phyloP scores from a whole-genome alignment of 768 basidiomycete genomes.

The Boletus rex-veris region DNA sequence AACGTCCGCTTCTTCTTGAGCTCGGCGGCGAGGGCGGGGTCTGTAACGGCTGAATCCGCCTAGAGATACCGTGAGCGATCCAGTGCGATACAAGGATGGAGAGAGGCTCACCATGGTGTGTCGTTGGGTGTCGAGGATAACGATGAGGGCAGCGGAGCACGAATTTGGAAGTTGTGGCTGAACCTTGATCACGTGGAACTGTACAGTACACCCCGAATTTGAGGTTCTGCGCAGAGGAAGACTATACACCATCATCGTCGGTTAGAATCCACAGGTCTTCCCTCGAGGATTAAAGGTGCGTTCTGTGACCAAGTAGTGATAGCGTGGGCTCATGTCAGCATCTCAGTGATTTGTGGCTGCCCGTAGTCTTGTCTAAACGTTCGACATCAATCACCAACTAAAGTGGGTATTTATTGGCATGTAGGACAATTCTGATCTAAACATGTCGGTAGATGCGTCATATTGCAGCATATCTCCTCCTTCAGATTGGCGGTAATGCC shows the following conservation, averaged over 20 bases:
- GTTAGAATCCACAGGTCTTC: constrained; percentile 96
- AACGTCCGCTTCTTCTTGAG: constrained; percentile 99
- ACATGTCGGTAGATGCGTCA: constrained; percentile 67
- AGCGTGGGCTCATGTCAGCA: constrained; percentile 6
- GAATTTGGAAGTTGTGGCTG: constrained; percentile 42
- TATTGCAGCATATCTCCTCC: constrained; percentile 95
- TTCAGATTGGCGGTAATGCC: constrained; percentile 90
- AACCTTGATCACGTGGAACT: constrained; percentile 49
- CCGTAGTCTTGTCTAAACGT: constrained; percentile 41
- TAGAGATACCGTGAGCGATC: constrained; percentile 26
- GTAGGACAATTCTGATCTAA: neutral
- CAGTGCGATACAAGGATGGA: neutral
- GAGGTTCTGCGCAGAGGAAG: neutral
- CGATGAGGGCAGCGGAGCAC: constrained; percentile 21
- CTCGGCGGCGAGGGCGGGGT: constrained; percentile 91
- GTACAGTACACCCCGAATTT: constrained; percentile 45
- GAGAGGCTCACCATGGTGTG: constrained; percentile 32
- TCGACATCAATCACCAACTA: constrained; percentile 32
- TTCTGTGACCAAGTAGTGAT: neutral
- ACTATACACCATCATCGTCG: constrained; percentile 43
- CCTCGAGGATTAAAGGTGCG: constrained; percentile 79
- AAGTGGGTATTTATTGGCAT: constrained; percentile 37
- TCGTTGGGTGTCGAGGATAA: constrained; percentile 25
- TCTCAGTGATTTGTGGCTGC: constrained; percentile 90
- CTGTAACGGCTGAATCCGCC: constrained; percentile 84